These are phyloP conservation scores for Botrytis cinerea DNA, from an alignment of 2,329 filamentous ascomycete species.

Conservation along the genomic window DNA sequence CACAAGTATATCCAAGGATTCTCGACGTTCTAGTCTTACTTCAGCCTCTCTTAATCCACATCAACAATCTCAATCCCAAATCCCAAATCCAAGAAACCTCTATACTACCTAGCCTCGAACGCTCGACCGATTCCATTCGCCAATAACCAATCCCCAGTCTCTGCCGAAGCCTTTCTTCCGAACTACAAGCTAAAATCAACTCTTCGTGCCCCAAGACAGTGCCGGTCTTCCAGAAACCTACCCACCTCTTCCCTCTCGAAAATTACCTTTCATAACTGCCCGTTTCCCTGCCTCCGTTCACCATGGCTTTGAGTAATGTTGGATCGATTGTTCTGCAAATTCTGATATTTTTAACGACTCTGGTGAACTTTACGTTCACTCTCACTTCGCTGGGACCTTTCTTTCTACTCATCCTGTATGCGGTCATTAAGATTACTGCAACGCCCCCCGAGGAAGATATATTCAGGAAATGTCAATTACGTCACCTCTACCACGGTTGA, in stretches of 20 bases:
- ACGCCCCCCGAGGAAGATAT: slow-evolving; percentile 50
- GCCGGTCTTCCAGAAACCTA: slow-evolving; percentile 1
- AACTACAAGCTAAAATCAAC: background rate
- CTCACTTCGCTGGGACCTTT: slow-evolving; percentile 52
- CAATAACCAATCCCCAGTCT: background rate
- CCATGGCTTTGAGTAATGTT: slow-evolving; percentile 55
- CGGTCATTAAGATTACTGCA: slow-evolving; percentile 50
- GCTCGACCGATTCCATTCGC: background rate
- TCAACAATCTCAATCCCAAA: background rate
- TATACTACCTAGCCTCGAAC: background rate
- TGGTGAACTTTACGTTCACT: slow-evolving; percentile 55
- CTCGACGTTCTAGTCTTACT: background rate
- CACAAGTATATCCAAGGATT: background rate
- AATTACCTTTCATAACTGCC: background rate
- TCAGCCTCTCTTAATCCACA: background rate
- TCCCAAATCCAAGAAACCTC: background rate
- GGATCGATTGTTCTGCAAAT: slow-evolving; percentile 54
- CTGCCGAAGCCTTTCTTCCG: background rate
- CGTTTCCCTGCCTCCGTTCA: background rate
- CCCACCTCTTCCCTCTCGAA: background rate
- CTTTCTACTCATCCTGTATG: slow-evolving; percentile 51
- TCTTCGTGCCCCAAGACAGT: background rate
- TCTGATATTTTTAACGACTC: slow-evolving; percentile 55
- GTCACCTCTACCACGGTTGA: slow-evolving; percentile 38
- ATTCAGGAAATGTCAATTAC: slow-evolving; percentile 43